A percentile compares a stretch with the other conserved stretches of the same genome.
Conservation (phyloP, 768 basidiomycete species). For the Phylloporus rhodoxanthus region DNA sequence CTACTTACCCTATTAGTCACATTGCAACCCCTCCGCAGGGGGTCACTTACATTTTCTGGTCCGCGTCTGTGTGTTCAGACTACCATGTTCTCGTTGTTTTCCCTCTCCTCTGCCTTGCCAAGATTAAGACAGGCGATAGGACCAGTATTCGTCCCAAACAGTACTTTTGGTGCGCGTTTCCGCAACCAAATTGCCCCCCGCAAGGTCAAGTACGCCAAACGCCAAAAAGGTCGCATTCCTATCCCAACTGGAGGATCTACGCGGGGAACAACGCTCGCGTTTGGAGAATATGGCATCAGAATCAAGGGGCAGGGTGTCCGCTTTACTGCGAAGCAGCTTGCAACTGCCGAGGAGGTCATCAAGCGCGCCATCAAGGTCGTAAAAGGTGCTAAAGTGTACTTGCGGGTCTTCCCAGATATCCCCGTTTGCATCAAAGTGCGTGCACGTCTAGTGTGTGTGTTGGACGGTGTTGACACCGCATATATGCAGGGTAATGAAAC, state of each 20-base stretch:
- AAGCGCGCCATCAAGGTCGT: constrained; percentile 84
- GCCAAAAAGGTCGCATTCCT: constrained; percentile 86
- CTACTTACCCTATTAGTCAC: not conserved
- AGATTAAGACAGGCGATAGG: constrained; percentile 8
- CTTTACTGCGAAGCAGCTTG: constrained; percentile 85
- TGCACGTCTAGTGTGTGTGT: not conserved
- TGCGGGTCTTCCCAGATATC: constrained; percentile 93
- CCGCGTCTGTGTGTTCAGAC: not conserved
- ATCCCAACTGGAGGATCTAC: constrained; percentile 86
- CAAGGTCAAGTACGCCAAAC: constrained; percentile 75
- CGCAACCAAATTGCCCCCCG: constrained; percentile 75
- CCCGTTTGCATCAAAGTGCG: constrained; percentile 94
- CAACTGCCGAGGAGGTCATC: constrained; percentile 80
- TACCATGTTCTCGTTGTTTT: constrained; percentile 21
- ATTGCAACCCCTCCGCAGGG: constrained; percentile 14
- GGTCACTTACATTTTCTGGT: constrained; percentile 10
- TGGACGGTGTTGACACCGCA: not conserved
- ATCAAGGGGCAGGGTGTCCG: constrained; percentile 78
- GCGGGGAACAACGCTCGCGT: constrained; percentile 88
- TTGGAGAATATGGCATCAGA: constrained; percentile 88
- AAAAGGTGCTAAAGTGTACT: constrained; percentile 80
- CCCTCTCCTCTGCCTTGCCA: constrained; percentile 12
- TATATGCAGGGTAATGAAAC: constrained; percentile 83
- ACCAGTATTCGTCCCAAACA: constrained; percentile 10
- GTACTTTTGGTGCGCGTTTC: constrained; percentile 25